These are phyloP conservation scores for Calonectria leucothoes DNA, from an alignment of 2,329 filamentous ascomycete genomes.

Conservation along the genomic window DNA sequence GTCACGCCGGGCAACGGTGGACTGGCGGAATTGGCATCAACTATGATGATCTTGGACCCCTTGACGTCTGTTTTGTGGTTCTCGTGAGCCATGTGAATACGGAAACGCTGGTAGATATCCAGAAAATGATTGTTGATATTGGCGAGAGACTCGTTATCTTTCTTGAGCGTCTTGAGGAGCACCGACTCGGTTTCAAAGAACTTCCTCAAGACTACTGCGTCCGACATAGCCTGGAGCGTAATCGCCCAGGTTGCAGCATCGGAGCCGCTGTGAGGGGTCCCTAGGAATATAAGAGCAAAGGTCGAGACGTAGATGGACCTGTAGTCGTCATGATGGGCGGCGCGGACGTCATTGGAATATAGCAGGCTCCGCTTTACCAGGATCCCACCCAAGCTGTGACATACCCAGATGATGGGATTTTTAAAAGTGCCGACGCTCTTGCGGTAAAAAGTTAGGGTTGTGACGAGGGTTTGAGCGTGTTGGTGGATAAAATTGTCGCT, in stretches of 20 bases:
- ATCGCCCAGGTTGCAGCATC: conserved; percentile 76
- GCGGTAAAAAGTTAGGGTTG: conserved; percentile 71
- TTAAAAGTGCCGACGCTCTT: conserved; percentile 65
- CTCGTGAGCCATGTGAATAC: conserved; percentile 82
- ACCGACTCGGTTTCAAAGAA: conserved; percentile 76
- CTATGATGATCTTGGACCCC: conserved; percentile 72
- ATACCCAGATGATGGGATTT: conserved; percentile 81
- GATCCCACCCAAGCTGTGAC: conserved; percentile 79
- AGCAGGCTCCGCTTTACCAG: conserved; percentile 77
- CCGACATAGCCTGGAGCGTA: conserved; percentile 75
- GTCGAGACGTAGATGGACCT: conserved; percentile 80
- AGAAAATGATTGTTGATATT: conserved; percentile 80
- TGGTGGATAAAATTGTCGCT: conserved; percentile 77
- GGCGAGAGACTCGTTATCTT: conserved; percentile 78
- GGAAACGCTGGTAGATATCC: conserved; percentile 76
- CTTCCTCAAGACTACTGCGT: conserved; percentile 72
- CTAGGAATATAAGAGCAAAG: conserved; percentile 81
- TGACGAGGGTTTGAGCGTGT: conserved; percentile 77
- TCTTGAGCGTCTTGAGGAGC: conserved; percentile 77
- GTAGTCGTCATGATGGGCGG: conserved; percentile 70
- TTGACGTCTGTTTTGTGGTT: conserved; percentile 77
- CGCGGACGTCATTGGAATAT: conserved; percentile 72
- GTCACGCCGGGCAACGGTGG: conserved; percentile 77
- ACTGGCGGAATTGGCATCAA: conserved; percentile 76
- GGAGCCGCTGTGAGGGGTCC: conserved; percentile 79